Evolutionary conservation across 2,329 filamentous ascomycete genomes (phyloP).

Genomic region (Stemphylium beticola): DNA sequence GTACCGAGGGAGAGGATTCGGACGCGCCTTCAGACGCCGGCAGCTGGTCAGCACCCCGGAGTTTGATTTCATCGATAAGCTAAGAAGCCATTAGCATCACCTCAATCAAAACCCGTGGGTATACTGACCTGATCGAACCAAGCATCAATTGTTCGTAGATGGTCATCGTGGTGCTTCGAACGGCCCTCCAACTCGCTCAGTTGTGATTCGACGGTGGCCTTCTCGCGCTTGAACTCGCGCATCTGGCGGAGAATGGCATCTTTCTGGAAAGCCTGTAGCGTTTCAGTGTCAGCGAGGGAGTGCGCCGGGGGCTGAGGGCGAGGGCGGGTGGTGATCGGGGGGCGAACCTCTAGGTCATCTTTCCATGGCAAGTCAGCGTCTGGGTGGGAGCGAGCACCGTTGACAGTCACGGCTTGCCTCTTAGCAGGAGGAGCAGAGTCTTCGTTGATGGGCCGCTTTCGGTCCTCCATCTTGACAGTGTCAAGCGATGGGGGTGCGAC

Average conservation of each 20-base stretch:
- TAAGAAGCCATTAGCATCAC: constrained; percentile 39
- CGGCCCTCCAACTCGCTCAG: constrained; percentile 81
- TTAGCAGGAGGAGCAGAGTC: constrained; percentile 89
- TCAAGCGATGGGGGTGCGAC: constrained; percentile 77
- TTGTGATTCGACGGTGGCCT: constrained; percentile 78
- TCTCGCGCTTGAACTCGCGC: constrained; percentile 96
- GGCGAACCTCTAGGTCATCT: constrained; percentile 75
- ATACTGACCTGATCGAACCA: constrained; percentile 89
- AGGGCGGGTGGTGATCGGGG: constrained; percentile 35
- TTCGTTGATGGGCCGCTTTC: constrained; percentile 92
- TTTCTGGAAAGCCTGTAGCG: constrained; percentile 80
- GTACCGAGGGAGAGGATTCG: constrained; percentile 50
- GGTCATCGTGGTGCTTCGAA: constrained; percentile 86
- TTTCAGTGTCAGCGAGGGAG: constrained; percentile 39
- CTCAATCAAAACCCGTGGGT: constrained; percentile 9
- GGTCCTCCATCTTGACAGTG: constrained; percentile 97
- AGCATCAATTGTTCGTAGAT: constrained; percentile 84
- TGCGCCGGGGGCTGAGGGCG: constrained; percentile 29
- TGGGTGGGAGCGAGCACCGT: constrained; percentile 72
- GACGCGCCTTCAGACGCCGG: constrained; percentile 27
- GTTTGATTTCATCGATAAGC: constrained; percentile 57
- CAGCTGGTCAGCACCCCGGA: constrained; percentile 49
- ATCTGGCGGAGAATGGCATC: constrained; percentile 97
- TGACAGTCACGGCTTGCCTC: constrained; percentile 76
- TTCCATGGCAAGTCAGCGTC: constrained; percentile 73